Evolutionary conservation across 2,329 filamentous ascomycete genomes (phyloP), one percentile per base, ranked within the genome.

Genomic region (Cytospora schulzeri): DNA sequence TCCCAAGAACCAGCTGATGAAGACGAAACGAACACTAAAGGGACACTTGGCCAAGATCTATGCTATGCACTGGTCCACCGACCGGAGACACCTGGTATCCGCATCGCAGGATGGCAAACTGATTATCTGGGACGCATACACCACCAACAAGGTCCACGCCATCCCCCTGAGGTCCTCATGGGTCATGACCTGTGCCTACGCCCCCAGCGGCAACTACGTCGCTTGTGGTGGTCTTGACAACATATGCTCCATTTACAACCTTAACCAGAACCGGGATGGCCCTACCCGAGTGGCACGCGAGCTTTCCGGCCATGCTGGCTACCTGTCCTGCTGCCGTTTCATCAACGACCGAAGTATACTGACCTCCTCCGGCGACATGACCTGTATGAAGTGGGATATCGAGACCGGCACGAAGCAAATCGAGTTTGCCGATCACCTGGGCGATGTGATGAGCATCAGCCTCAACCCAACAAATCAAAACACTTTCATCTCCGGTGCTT

Each of bases 121-220:
- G 71, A 99, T 99, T 79, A 98, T 99, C 76, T 99, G 95, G 95
- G 95, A 99, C 78, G 95, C 95, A 66, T 99, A 99, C 82, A 98
- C 94, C 70, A 98, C 95, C 68, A 98, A 99, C 85, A 99, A 99
- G 80, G 95, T 99, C 68, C 95, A 99, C 80, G 95, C 95, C 77
- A 98, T 99, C 72, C 95, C 95, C 38, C 85, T 99, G 65, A 89
- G 95, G 69, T 98, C 95, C 17, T 99, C 95, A 17, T 99, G 95
- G 95, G 95, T 99, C 79, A 99, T 99, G 95, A 99, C 95, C 70
- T 99, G 95, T 85, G 95, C 95, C 75, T 99, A 99, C 78, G 94
- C 95, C 67, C 95, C 95, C 15, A 97, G 93, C 75, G 95, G 95
- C 63, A 99, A 99, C 82, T 99, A 94, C 76, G 95, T 99, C 65